Evolutionary conservation across 495 filamentous ascomycete species (phyloP).

Genomic region (Annulohypoxylon bovei): DNA sequence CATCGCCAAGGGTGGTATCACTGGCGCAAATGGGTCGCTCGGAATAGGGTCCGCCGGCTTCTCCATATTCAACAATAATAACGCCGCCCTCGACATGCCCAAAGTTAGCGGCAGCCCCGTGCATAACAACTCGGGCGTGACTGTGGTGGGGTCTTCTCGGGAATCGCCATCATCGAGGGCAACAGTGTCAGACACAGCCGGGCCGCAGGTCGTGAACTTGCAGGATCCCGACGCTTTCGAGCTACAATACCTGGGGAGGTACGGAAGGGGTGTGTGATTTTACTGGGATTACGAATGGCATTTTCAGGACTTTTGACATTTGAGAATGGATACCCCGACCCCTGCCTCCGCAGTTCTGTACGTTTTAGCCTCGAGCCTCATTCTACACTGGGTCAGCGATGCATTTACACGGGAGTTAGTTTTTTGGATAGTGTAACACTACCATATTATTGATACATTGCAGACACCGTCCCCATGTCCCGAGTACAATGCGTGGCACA

Average conservation of each 20-base stretch:
- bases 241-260: constrained; percentile 24
- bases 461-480: background rate
- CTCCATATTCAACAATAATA: background rate
- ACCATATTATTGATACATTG: background rate
- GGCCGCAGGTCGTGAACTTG: background rate
- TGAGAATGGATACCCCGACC: background rate
- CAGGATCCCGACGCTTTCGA: constrained; percentile 24
- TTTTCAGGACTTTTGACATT: background rate
- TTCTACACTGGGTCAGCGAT: background rate
- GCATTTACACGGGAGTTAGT: constrained; percentile 4
- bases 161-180: constrained; percentile 12
- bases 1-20: constrained; percentile 43
- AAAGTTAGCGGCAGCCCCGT: background rate
- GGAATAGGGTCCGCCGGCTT: constrained; percentile 1
- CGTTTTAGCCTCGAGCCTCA: background rate
- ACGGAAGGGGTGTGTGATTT: constrained; percentile 12
- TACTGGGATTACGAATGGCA: background rate
- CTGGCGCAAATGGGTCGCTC: constrained; percentile 15
- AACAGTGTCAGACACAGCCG: background rate
- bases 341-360: background rate
- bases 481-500: too few relatives aligned
- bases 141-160: constrained; percentile 9
- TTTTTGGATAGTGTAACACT: background rate
- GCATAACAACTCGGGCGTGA: constrained; percentile 24
- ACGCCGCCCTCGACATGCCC: constrained; percentile 7